Conservation (phyloP, 805 yeast species). For the Starmerella powellii region DNA sequence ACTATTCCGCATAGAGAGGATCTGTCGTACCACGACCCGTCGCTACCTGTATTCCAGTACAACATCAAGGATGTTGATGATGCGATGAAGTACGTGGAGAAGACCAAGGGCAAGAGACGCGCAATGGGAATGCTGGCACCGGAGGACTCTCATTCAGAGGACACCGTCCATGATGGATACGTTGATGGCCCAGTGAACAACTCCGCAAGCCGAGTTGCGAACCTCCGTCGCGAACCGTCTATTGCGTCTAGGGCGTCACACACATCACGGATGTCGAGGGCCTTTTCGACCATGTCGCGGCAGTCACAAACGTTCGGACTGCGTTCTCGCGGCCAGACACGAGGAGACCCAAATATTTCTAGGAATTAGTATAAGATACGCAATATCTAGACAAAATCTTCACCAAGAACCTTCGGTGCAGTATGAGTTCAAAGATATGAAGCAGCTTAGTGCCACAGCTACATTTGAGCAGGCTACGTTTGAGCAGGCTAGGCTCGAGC, state of each 20-base stretch:
- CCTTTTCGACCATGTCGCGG: constrained; percentile 10
- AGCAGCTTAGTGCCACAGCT: too few relatives aligned
- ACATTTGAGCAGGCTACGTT: too few relatives aligned
- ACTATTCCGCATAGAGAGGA: constrained; percentile 30
- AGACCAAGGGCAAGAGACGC: constrained; percentile 10
- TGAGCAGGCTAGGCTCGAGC: too few relatives aligned
- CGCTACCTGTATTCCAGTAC: constrained; percentile 26
- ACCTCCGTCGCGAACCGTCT: constrained; percentile 5
- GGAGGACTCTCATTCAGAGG: background rate
- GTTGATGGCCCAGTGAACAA: constrained; percentile 2
- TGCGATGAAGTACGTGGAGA: constrained; percentile 11
- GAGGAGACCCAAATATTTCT: background rate
- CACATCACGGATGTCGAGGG: constrained; percentile 6
- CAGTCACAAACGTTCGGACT: constrained; percentile 5
- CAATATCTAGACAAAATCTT: too few relatives aligned
- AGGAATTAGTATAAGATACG: background rate
- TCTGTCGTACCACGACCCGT: constrained; percentile 26
- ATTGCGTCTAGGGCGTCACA: constrained; percentile 7
- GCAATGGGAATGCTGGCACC: constrained; percentile 14
- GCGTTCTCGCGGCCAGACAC: constrained; percentile 7
- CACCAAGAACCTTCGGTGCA: too few relatives aligned
- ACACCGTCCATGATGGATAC: constrained; percentile 2
- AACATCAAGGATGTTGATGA: constrained; percentile 59
- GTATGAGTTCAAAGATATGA: too few relatives aligned
- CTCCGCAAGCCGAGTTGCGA: background rate